Evolutionary conservation across 2,329 filamentous ascomycete species (phyloP).

Genomic region (Phyllosticta citriasiana): DNA sequence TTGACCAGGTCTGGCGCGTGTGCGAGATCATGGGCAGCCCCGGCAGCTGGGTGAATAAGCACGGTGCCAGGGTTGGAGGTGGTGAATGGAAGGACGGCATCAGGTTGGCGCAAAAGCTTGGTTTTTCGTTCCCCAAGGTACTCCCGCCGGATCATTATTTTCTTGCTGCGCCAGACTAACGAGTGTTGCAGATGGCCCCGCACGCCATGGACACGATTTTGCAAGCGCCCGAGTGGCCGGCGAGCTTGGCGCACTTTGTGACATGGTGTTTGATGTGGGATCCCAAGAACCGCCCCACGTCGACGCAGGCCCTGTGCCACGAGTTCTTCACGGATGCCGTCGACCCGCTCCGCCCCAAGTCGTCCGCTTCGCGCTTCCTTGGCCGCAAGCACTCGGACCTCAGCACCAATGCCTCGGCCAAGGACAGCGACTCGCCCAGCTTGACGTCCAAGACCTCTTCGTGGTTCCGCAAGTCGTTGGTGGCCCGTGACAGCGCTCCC

Average conservation of each 20-base stretch:
- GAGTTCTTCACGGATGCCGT: constrained; percentile 91
- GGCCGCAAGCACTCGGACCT: constrained; percentile 86
- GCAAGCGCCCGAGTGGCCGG: constrained; percentile 82
- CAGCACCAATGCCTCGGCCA: constrained; percentile 47
- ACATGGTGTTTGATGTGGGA: constrained; percentile 99
- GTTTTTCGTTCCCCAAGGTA: constrained; percentile 90
- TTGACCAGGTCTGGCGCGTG: constrained; percentile 97
- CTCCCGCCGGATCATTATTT: constrained; percentile 10
- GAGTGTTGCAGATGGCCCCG: constrained; percentile 67
- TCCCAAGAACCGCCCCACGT: constrained; percentile 82
- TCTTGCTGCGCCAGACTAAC: background rate
- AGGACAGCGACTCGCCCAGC: constrained; percentile 52
- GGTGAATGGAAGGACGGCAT: constrained; percentile 97
- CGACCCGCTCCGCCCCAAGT: constrained; percentile 86
- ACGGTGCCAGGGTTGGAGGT: constrained; percentile 75
- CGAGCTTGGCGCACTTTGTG: constrained; percentile 80
- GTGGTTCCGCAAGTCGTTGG: constrained; percentile 94
- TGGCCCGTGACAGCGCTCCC: constrained; percentile 62
- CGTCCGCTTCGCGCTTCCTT: constrained; percentile 71
- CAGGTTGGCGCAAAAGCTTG: constrained; percentile 84
- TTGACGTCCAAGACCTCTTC: constrained; percentile 71
- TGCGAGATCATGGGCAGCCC: constrained; percentile 99
- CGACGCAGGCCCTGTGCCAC: constrained; percentile 84
- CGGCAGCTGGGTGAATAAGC: constrained; percentile 94
- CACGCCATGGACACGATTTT: constrained; percentile 94